Base-by-base conservation (phyloP, 805 yeast genomes). In the Barnettozyma siamensis region DNA sequence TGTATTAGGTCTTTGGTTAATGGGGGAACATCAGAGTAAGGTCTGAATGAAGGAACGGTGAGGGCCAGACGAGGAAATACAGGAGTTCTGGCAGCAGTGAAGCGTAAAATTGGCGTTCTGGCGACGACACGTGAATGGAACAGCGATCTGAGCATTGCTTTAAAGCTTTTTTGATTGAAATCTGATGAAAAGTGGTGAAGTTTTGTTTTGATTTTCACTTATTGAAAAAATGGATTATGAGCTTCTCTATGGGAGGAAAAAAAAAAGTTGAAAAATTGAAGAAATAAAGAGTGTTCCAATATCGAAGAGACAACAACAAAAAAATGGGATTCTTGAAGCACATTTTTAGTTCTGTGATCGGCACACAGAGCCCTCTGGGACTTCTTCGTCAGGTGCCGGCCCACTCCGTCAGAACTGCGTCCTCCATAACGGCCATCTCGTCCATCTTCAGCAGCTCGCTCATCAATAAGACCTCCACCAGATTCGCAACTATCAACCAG, bases 401-500 rank as follows among this genome's bases (percentile, higher is more conserved):
- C 37, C 7, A 35, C n/a, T 23, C 37, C 8, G 40, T 39, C 43
- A 34, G 42, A 26, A 45, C 50, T 10, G 33, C 48, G 29, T 44
- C 47, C 20, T 38, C 43, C 13, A 46, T 40, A 19, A 35, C 47
- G 16, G 33, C 41, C n/a, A 26, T 40, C 35, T 35, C 39, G 3
- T 37, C 40, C 27, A 38, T 40, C 32, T 40, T 47, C 17, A 15
- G 24, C 31, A 26, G 37, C 13, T 33, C 26, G 23, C 12, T 30
- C 50, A 7, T 51, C 51, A 37, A 36, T 41, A 24, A 44, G 33
- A 45, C 49, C 31, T 42, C 46, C 19, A 36, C 44, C 15, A 50
- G 63, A 49, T 57, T 51, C 57, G 91, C 88, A 29, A 83, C 95
- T 0, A 67, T 86, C 47, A 85, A 86, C 60, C 95, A 86, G 62